Conservation (phyloP, 331 rosid genomes). For the Cydonia oblonga region DNA sequence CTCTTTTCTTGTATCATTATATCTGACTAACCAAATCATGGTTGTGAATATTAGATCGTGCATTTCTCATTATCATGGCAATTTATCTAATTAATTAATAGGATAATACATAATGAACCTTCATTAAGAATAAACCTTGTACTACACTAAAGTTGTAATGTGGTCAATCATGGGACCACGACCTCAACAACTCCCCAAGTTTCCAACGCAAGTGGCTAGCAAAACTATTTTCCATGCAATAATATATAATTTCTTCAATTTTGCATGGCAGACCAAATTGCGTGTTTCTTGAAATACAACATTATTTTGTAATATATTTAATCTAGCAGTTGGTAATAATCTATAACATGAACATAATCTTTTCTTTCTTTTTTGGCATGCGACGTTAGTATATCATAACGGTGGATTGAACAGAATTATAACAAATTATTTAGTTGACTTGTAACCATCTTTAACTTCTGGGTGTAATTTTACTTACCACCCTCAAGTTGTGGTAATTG, state of each 20-base stretch:
- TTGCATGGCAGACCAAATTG: conserved; percentile 11
- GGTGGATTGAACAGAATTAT: background rate
- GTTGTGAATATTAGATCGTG: background rate
- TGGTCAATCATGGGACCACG: conserved; percentile 11
- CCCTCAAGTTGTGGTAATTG: too few relatives aligned
- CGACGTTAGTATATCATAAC: background rate
- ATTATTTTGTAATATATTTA: background rate
- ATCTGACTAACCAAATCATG: conserved; percentile 2
- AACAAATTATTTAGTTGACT: too few relatives aligned
- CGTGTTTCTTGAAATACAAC: conserved; percentile 3
- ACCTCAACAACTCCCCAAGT: background rate
- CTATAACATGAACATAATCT: background rate
- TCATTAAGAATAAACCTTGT: background rate
- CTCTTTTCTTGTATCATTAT: background rate
- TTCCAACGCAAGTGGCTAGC: conserved; percentile 1
- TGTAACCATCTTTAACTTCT: too few relatives aligned
- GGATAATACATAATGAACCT: background rate
- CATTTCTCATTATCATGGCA: background rate
- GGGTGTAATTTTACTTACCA: too few relatives aligned
- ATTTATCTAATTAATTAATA: background rate
- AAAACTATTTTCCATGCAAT: background rate
- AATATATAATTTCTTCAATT: background rate
- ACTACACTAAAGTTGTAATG: background rate
- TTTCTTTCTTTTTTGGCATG: conserved; percentile 8
- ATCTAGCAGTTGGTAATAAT: background rate